Evolutionary conservation across 2,329 filamentous ascomycete genomes (phyloP), one percentile per base, ranked within the genome.

Genomic region (Cladophialophora exuberans): DNA sequence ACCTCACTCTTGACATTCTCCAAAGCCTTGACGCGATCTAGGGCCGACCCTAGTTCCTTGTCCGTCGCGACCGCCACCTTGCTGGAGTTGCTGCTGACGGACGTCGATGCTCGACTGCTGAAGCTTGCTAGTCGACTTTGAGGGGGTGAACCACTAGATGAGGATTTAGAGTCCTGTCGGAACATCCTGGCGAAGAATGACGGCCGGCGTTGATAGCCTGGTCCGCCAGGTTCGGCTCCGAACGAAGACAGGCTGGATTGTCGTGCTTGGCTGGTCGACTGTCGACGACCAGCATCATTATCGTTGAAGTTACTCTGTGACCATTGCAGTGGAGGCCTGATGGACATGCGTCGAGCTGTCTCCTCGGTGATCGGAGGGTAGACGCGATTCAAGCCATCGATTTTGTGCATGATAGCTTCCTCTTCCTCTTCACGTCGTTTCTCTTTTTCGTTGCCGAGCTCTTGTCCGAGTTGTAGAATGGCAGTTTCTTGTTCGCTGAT

Each of bases 371-470:
- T 11, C 2, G 38, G 38, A 11, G 38, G 38, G 17, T 41, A 41
- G 18, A 41, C 38, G 2, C 38, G 38, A n/a, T 2, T 41, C 38
- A 41, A 20, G 6, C 38, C 38, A 20, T 41, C 38, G 38, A 41
- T n/a, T 18, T 41, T 41, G 38, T 41, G 38, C 38, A 18, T 10
- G 20, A 41, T 18, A 13, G 38, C 38, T 23, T 41, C 38, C 22
- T 41, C 38, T 22, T 41, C 38, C 38, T 41, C 38, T 23, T 41
- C 38, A 11, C 38, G 38, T 6, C 38, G 38, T 11, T 10, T 41
- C 38, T 41, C 38, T 18, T 41, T 41, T 41, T 41, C 38, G 6
- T 41, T 41, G 38, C 38, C 38, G 6, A 41, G 38, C 13, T 41
- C 38, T 20, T 41, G 38, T 20, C 38, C 38, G 38, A 41, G 38